phyloP scores from a whole-genome alignment of 2,329 filamentous ascomycete genomes.

The Fusarium sublunatum region DNA sequence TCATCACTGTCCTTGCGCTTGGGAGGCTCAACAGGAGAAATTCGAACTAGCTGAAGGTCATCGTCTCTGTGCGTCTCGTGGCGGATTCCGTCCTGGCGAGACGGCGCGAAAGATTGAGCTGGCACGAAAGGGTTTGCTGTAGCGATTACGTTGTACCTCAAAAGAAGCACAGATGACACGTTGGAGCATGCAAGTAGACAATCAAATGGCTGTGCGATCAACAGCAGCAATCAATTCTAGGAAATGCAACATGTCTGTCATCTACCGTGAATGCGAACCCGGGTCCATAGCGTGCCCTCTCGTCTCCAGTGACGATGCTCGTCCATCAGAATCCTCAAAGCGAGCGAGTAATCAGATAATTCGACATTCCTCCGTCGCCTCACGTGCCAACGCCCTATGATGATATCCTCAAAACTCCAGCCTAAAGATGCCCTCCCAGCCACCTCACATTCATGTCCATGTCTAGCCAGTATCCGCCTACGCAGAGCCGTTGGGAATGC shows the following conservation, averaged over 20 bases:
- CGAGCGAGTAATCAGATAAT: conserved; percentile 28
- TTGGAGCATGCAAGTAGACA: neutral
- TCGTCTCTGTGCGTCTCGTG: conserved; percentile 78
- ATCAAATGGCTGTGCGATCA: neutral
- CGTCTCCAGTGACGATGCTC: conserved; percentile 15
- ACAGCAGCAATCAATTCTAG: conserved; percentile 30
- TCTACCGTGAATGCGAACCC: conserved; percentile 29
- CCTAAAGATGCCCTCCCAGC: conserved; percentile 25
- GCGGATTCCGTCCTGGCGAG: conserved; percentile 78
- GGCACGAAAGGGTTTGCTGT: conserved; percentile 81
- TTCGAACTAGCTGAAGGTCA: conserved; percentile 78
- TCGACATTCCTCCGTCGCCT: conserved; percentile 19
- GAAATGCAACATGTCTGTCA: conserved; percentile 33
- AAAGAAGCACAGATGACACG: too few relatives aligned
- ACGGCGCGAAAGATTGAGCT: conserved; percentile 81
- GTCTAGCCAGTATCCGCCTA: conserved; percentile 34
- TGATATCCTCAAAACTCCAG: conserved; percentile 47
- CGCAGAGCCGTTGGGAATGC: conserved; percentile 56
- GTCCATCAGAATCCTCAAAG: conserved; percentile 32
- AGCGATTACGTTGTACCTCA: too few relatives aligned
- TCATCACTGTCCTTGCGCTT: conserved; percentile 95
- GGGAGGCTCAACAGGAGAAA: conserved; percentile 80
- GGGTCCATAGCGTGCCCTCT: conserved; percentile 26
- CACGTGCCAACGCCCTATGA: conserved; percentile 45
- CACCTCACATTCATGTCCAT: conserved; percentile 22